Conservation (phyloP, 2,329 filamentous ascomycete species). For the Neospermospora avenae region DNA sequence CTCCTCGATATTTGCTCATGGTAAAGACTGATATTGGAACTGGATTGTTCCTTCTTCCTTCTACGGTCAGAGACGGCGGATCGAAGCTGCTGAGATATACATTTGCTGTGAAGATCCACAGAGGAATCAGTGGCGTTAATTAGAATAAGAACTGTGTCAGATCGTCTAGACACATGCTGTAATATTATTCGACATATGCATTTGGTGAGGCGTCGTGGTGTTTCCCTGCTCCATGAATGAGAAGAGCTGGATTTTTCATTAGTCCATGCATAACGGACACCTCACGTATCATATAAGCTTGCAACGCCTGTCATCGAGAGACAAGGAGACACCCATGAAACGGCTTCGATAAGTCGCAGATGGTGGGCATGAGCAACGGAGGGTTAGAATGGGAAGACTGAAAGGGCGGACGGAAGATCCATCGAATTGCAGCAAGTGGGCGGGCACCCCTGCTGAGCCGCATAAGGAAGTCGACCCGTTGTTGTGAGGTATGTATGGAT, state of each 20-base stretch:
- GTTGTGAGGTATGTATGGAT: not conserved
- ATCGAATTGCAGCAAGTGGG: constrained; percentile 11
- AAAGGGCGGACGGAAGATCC: constrained; percentile 18
- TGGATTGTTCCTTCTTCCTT: constrained; percentile 1
- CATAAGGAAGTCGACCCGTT: constrained; percentile 18
- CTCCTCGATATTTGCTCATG: constrained; percentile 31
- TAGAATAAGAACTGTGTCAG: constrained; percentile 11
- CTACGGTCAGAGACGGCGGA: constrained; percentile 12
- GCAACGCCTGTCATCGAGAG: constrained; percentile 27
- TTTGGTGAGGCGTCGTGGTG: constrained; percentile 10
- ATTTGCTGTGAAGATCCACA: not conserved
- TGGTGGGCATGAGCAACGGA: constrained; percentile 4
- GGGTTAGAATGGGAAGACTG: constrained; percentile 25
- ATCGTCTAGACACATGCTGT: constrained; percentile 22
- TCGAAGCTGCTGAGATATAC: constrained; percentile 19
- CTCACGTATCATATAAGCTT: constrained; percentile 35
- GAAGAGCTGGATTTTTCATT: constrained; percentile 19
- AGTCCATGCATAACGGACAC: constrained; percentile 25
- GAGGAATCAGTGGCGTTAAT: constrained; percentile 7
- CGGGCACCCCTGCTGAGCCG: constrained; percentile 24
- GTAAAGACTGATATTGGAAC: constrained; percentile 4
- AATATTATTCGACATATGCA: constrained; percentile 18
- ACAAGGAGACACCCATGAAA: constrained; percentile 30
- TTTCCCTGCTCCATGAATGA: constrained; percentile 18
- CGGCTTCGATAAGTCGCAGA: constrained; percentile 20